Conservation (phyloP, 2,329 filamentous ascomycete species). For the Biscogniauxia marginata region DNA sequence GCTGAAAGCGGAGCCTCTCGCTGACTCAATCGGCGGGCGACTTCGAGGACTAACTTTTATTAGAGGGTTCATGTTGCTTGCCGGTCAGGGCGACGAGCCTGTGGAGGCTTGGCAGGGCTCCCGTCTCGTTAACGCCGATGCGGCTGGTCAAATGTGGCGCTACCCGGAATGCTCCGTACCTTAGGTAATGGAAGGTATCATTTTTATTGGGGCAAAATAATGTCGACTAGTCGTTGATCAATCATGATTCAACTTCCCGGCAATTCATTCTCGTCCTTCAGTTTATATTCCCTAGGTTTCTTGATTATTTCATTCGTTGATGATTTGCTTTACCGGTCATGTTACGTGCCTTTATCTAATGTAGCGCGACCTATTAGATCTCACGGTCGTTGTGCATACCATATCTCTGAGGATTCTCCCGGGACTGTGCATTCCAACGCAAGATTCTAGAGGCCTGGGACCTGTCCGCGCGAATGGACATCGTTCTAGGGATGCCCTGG, state of each 20-base stretch:
- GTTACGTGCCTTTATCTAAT: background rate
- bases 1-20: slow-evolving; percentile 27
- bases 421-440: background rate
- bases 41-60: background rate
- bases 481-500: slow-evolving; percentile 9
- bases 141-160: slow-evolving; percentile 2
- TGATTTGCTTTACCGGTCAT: background rate
- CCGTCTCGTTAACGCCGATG: background rate
- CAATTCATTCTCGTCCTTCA: background rate
- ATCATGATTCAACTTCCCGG: background rate
- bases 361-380: background rate
- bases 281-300: background rate
- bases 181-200: no score
- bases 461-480: slow-evolving; percentile 4
- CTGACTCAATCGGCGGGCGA: slow-evolving; percentile 33
- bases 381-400: background rate
- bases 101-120: background rate
- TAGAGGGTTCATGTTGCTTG: background rate
- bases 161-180: no score
- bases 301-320: background rate
- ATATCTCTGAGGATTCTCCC: slow-evolving; percentile 1
- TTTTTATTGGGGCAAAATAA: background rate
- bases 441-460: background rate
- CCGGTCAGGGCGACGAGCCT: no score
- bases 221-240: background rate